Evolutionary conservation across 2,329 filamentous ascomycete genomes (phyloP), one percentile per base, ranked within the genome.

Genomic region (Clonostachys rosea): DNA sequence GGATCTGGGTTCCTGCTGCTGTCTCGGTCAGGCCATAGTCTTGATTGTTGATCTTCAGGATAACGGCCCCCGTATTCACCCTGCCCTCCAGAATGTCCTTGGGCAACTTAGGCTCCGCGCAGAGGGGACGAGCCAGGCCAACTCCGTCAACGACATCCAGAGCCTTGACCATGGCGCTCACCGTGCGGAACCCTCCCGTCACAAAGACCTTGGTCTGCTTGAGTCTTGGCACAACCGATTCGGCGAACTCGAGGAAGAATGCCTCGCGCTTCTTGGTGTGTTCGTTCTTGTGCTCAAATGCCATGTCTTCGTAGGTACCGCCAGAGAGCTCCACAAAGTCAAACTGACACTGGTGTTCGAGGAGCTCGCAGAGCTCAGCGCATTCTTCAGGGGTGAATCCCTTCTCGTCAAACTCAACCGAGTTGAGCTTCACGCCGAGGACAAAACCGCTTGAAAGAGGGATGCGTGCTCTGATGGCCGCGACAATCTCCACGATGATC

Each of bases 271-370:
- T 74, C 60, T 68, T 70, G 6, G 77, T 83, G 13, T 69, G 74
- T 40, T 83, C 79, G 44, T 71, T 66, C 61, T 73, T 68, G 57
- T 80, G 75, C 3, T 54, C 54, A 51, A 81, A 80, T 0, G 70
- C 76, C 1, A 78, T 56, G 14, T 13, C 18, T 60, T 84, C 73
- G 54, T 82, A 83, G 0, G 79, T 84, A 6, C 81, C 81, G 14
- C 81, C 81, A 0, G 69, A 75, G 0, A 85, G 65, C 62, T 84
- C 81, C 6, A 84, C 76, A 56, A 81, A 80, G 58, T 81, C 73
- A 37, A 82, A 74, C 12, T 58, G 62, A 24, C 20, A 24, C 48
- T 75, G 69, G 24, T 65, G 54, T 52, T 81, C 74, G 2, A 81
- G 66, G 2, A 66, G 58, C 11, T 62, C 56, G 56, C 69, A 73